Base-by-base conservation (phyloP, 345 rosid genomes). In the Citrus trifoliata region DNA sequence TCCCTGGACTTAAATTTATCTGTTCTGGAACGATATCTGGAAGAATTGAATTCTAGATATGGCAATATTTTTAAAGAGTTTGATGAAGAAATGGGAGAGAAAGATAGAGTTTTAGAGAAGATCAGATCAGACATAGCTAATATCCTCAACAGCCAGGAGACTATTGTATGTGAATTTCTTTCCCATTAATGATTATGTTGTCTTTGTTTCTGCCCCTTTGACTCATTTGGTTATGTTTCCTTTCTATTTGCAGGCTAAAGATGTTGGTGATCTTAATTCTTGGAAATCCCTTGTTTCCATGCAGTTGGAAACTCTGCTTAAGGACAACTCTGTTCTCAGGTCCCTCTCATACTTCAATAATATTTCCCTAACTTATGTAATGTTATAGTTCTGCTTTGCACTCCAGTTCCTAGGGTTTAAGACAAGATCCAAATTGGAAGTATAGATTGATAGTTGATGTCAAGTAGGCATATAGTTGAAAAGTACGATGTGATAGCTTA, bases 21-120 rank as follows among this genome's bases (percentile, higher is more conserved):
- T 27, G 93, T 93, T 28, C 79, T 97, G 78, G 99, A 94, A 85
- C 88, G 92, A 35, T 94, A 97, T 83, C 77, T 97, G 53, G 99
- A 94, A 82, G 97, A 93, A 73, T 71, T 97, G 79, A 94, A 88
- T 87, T 82, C 88, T 42, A 93, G 88, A 80, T 94, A 94, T 2
- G 86, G 92, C 3, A 86, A 73, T 75, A 94, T 93, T 73, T 91
- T 93, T 76, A 90, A 89, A 81, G 99, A 86, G 65, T 83, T 94
- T 72, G 96, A 90, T 74, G 61, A 79, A 27, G 99, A 94, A 82
- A 83, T 91, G 6, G 85, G 63, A 63, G 90, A 80, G 60, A 91
- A 93, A 85, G 90, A 87, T 73, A 32, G 30, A 70, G 76, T 81
- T 63, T 30, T 93, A 24, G 89, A 80, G 83, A 87, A 83, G 59